Evolutionary conservation across 2,329 filamentous ascomycete species (phyloP).

Genomic region (Plectosphaerella sp.): DNA sequence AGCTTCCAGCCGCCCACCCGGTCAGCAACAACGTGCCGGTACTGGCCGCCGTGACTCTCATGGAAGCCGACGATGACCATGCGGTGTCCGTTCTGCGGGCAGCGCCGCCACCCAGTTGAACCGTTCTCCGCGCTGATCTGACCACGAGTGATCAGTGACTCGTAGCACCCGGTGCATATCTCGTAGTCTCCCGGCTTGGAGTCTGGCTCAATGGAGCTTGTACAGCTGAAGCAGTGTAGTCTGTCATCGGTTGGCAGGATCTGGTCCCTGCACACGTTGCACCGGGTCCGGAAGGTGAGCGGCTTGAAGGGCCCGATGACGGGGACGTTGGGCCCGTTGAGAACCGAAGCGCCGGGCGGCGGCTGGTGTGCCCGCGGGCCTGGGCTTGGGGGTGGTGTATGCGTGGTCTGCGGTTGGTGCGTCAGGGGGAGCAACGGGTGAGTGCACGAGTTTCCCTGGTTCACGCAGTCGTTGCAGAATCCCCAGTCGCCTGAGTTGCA

Average conservation of each 20-base stretch:
- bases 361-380: constrained; percentile 37
- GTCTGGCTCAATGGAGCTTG: constrained; percentile 42
- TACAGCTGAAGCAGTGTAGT: constrained; percentile 78
- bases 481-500: constrained; percentile 96
- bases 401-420: constrained; percentile 42
- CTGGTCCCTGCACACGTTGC: constrained; percentile 70
- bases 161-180: constrained; percentile 76
- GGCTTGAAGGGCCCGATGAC: constrained; percentile 57
- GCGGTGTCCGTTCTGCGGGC: constrained; percentile 66
- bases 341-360: constrained; percentile 40
- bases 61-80: constrained; percentile 80
- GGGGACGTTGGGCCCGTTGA: constrained; percentile 39
- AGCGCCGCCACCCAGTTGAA: constrained; percentile 76
- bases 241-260: constrained; percentile 67
- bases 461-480: constrained; percentile 84
- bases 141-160: constrained; percentile 55
- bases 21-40: constrained; percentile 64
- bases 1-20: constrained; percentile 74
- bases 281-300: constrained; percentile 68
- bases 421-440: constrained; percentile 76
- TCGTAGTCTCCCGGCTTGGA: constrained; percentile 73
- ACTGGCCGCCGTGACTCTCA: constrained; percentile 61
- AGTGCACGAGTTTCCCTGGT: constrained; percentile 74
- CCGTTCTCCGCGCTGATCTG: constrained; percentile 74
- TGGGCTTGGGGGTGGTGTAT: constrained; percentile 32